Percentiles rank a stretch among this genome's conserved stretches.
Conservation (phyloP, 2,329 filamentous ascomycete species). For the Claviceps pusilla region DNA sequence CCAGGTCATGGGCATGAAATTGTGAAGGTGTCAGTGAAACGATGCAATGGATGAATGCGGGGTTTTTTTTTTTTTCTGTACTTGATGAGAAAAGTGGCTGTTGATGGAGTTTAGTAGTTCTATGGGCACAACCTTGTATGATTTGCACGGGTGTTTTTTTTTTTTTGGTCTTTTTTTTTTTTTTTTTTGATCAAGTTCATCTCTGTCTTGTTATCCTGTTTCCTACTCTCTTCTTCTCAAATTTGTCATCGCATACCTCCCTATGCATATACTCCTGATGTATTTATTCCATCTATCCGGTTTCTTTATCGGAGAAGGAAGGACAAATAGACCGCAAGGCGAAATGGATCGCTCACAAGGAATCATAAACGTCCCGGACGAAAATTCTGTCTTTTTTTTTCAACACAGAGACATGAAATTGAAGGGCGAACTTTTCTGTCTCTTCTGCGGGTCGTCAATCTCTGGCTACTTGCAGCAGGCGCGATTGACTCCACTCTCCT, state of each 20-base stretch:
- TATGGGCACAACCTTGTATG: neutral
- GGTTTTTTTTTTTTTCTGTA: neutral
- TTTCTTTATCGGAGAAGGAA: neutral
- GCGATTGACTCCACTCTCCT: neutral
- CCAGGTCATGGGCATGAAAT: constrained; percentile 87
- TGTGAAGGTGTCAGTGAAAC: constrained; percentile 36
- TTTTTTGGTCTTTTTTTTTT: too few species aligned
- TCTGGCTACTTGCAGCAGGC: neutral
- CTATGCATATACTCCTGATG: neutral
- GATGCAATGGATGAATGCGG: neutral
- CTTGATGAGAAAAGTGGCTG: neutral
- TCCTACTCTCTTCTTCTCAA: neutral
- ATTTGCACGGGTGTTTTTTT: neutral
- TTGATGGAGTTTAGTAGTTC: neutral
- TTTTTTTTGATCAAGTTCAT: neutral
- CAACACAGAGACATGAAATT: neutral
- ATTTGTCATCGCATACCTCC: neutral
- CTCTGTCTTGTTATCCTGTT: neutral
- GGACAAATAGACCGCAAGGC: neutral
- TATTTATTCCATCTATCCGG: neutral
- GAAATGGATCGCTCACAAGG: neutral
- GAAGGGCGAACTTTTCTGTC: neutral
- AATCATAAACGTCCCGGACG: too few species aligned
- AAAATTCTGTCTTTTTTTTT: too few species aligned
- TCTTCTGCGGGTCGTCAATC: too few species aligned